phyloP scores from a whole-genome alignment of 2,329 filamentous ascomycete genomes.

The Hypoxylon sp. region DNA sequence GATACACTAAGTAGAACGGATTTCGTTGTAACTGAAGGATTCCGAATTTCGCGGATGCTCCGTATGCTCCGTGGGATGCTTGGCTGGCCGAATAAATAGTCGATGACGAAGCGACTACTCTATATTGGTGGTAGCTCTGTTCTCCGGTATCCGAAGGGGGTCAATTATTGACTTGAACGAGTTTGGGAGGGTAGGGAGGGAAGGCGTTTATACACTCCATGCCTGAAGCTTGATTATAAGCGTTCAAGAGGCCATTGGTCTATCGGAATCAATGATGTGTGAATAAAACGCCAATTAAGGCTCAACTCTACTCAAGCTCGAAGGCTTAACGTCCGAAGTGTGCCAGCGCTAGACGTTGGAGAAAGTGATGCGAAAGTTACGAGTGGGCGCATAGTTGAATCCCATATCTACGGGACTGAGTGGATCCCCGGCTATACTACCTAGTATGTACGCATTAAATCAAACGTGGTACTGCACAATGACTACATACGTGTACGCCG shows the following conservation, averaged over 20 bases:
- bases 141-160: slow-evolving; percentile 17
- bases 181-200: slow-evolving; percentile 15
- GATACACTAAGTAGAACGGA: neutral
- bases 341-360: slow-evolving; percentile 23
- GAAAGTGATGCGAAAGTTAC: slow-evolving; percentile 37
- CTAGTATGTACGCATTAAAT: slow-evolving; percentile 3
- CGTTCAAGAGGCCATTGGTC: slow-evolving; percentile 25
- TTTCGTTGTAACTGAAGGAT: slow-evolving; percentile 10
- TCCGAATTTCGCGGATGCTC: slow-evolving; percentile 13
- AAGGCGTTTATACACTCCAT: slow-evolving; percentile 27
- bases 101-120: neutral
- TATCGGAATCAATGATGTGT: slow-evolving; percentile 19
- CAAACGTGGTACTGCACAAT: slow-evolving; percentile 23
- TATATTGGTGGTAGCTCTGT: neutral
- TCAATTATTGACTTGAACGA: slow-evolving; percentile 21
- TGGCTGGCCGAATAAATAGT: slow-evolving; percentile 1
- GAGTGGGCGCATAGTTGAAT: slow-evolving; percentile 34
- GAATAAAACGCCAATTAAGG: slow-evolving; percentile 28
- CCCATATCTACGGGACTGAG: slow-evolving; percentile 35
- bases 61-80: slow-evolving; percentile 3
- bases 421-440: slow-evolving; percentile 28
- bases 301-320: slow-evolving; percentile 18
- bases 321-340: slow-evolving; percentile 15
- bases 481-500: slow-evolving; percentile 21
- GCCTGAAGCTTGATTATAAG: slow-evolving; percentile 25